Evolutionary conservation across 2,329 filamentous ascomycete species (phyloP).

Genomic region (Fusarium algeriense): DNA sequence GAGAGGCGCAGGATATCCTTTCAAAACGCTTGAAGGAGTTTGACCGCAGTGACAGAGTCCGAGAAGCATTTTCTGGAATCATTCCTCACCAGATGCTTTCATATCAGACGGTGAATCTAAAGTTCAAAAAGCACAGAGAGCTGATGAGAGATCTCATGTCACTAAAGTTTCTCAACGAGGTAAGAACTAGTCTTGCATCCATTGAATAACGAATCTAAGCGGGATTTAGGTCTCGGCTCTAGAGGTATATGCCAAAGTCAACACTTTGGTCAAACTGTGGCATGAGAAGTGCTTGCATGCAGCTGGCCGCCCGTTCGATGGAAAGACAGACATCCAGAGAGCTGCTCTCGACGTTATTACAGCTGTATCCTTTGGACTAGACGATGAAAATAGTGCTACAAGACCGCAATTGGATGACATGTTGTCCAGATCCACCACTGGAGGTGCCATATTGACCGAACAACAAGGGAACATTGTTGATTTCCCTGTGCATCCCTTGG

Average conservation of each 20-base stretch:
- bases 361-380: not conserved
- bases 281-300: not conserved
- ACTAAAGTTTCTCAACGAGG: not conserved
- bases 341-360: not conserved
- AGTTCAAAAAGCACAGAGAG: not conserved
- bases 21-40: not conserved
- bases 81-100: not conserved
- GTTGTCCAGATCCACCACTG: not conserved
- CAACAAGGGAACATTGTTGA: not conserved
- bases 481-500: not conserved
- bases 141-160: not conserved
- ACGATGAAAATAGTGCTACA: not conserved
- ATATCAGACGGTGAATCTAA: not conserved
- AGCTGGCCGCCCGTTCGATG: not conserved
- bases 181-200: not conserved
- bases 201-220: not conserved
- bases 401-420: not conserved
- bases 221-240: not conserved
- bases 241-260: not conserved
- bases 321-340: not conserved
- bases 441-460: not conserved
- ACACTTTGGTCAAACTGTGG: not conserved
- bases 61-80: not conserved
- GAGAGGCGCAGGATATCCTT: not conserved
- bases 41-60: not conserved